phyloP scores from a whole-genome alignment of 345 rosid species.

The Lenwebbia sp. region DNA sequence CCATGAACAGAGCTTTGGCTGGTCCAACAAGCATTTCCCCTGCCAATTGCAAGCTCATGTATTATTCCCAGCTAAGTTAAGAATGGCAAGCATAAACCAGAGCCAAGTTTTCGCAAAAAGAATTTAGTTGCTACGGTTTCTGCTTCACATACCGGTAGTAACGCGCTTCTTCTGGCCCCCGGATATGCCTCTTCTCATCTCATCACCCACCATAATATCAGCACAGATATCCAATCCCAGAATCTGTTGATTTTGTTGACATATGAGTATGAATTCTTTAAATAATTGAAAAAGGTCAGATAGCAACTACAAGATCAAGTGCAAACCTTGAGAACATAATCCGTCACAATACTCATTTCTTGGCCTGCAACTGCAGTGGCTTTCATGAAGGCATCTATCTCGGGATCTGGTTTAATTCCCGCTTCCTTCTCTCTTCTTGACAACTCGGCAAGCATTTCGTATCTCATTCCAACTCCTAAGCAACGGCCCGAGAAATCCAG shows the following conservation, averaged over 20 bases:
- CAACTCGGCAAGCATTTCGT: conserved; percentile 32
- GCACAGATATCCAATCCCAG: conserved; percentile 49
- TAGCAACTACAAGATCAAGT: not conserved
- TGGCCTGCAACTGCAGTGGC: conserved; percentile 40
- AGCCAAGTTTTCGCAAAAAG: not conserved
- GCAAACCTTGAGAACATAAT: conserved; percentile 51
- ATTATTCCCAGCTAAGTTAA: not conserved
- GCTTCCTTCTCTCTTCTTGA: conserved; percentile 36
- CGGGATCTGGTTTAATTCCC: conserved; percentile 45
- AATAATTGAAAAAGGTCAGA: not conserved
- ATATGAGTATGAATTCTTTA: not conserved
- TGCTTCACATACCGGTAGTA: conserved; percentile 28
- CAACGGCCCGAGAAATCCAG: conserved; percentile 49
- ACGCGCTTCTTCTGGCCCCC: conserved; percentile 62
- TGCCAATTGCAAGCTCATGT: conserved; percentile 10
- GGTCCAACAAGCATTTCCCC: conserved; percentile 72
- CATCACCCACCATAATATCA: conserved; percentile 52
- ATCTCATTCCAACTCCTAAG: conserved; percentile 43
- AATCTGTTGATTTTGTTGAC: conserved; percentile 11
- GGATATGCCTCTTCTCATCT: conserved; percentile 54
- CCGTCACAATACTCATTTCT: conserved; percentile 32
- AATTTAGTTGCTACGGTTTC: not conserved
- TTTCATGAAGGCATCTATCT: conserved; percentile 62
- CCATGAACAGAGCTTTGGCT: conserved; percentile 54
- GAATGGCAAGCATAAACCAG: not conserved